Evolutionary conservation across 176 grass and related monocot genomes (phyloP).

Genomic region (Eragrostis curvula): DNA sequence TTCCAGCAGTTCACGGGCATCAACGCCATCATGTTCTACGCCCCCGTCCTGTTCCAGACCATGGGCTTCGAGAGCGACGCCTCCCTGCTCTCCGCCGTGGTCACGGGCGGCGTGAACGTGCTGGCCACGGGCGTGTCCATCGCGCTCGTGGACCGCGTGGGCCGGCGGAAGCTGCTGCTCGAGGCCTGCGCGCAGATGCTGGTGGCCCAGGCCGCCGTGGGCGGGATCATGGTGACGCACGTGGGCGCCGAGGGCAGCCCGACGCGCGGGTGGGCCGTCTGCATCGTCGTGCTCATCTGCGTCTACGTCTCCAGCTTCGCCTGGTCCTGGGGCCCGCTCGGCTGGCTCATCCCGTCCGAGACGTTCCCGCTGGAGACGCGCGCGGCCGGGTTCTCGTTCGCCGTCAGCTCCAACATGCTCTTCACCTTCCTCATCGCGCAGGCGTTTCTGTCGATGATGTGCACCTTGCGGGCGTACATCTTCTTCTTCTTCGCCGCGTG

Average conservation of each 20-base stretch:
- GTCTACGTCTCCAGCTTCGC: constrained; percentile 69
- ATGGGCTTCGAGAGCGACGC: constrained; percentile 57
- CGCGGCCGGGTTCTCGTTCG: constrained; percentile 50
- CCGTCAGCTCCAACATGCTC: constrained; percentile 76
- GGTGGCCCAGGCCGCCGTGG: constrained; percentile 40
- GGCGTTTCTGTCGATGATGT: constrained; percentile 83
- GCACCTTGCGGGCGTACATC: constrained; percentile 43
- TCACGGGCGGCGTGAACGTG: constrained; percentile 65
- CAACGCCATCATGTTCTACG: constrained; percentile 86
- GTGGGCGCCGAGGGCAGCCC: constrained; percentile 20
- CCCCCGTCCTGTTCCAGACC: constrained; percentile 74
- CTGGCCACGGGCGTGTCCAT: constrained; percentile 62
- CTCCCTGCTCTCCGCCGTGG: constrained; percentile 56
- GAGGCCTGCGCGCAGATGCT: constrained; percentile 74
- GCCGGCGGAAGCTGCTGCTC: constrained; percentile 56
- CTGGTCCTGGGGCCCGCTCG: constrained; percentile 71
- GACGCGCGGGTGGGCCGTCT: not conserved
- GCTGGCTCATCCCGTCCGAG: constrained; percentile 75
- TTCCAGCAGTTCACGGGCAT: constrained; percentile 86
- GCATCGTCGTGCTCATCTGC: constrained; percentile 61
- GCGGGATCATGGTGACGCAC: constrained; percentile 44
- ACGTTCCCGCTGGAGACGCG: constrained; percentile 68
- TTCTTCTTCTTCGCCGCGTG: constrained; percentile 71
- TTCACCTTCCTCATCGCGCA: constrained; percentile 85
- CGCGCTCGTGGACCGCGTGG: constrained; percentile 44